Evolutionary conservation across 345 rosid species (phyloP), one percentile per base, ranked within the genome.

Genomic region (Melastoma malabathricum): DNA sequence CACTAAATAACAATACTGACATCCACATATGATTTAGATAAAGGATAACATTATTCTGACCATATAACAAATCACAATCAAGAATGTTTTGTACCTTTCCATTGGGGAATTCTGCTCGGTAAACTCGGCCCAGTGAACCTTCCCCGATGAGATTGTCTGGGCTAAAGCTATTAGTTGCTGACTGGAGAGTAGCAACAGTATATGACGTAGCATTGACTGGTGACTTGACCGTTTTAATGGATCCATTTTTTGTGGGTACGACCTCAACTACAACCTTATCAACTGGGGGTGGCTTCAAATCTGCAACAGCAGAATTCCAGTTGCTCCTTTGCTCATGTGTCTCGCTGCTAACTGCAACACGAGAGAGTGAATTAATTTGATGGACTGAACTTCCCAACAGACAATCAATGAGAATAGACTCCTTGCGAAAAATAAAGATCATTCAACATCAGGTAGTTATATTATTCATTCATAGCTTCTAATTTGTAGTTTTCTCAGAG

Each of bases 51-150:
- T 34, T 31, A 34, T 9, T 34, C 12, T 34, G 41, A 34, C 41
- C 41, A 34, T 12, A 34, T 9, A 34, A 34, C 12, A 34, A 31
- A 34, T 34, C 2, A 34, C 41, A 9, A 34, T 34, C 12, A 34
- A 34, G 41, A 12, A 34, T 12, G 12, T 2, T 34, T 34, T 34
- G 58, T 74, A 88, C 99, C 94, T 83, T 93, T 65, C 94, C 94
- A 25, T 78, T 81, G 16, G 85, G 72, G 54, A 93, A 83, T 53
- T 85, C 97, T 56, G 86, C 99, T 64, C 56, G 79, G 73, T 93
- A 93, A 54, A 93, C 99, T 58, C 99, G 97, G 57, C 99, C 99
- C 12, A 88, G 66, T 55, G 97, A 93, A 50, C 99, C 99, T 83
- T 93, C 99, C 51, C 99, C 97, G 3, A 93, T 62, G 50, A 93